Evolutionary conservation across 495 filamentous ascomycete species (phyloP).

Genomic region (Xylaria curta): DNA sequence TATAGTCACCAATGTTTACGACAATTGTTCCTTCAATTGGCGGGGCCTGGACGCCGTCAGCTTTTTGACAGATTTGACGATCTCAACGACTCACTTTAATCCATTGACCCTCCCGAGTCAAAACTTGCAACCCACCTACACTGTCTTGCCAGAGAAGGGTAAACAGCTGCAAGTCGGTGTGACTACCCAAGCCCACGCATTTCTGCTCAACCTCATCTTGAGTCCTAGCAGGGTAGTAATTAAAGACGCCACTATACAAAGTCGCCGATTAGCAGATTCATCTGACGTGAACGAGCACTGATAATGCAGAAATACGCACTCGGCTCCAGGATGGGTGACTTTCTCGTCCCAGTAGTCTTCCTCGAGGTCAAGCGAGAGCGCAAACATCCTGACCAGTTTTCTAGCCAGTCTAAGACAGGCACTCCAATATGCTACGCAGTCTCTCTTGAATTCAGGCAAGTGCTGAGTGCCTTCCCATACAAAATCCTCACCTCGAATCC

Average conservation of each 20-base stretch:
- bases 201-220: conserved; percentile 38
- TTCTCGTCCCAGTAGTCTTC: conserved; percentile 60
- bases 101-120: conserved; percentile 60
- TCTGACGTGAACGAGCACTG: background rate
- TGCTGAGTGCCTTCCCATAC: conserved; percentile 52
- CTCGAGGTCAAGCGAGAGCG: conserved; percentile 54
- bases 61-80: conserved; percentile 15
- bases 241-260: conserved; percentile 43
- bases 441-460: conserved; percentile 55
- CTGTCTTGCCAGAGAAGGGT: conserved; percentile 65
- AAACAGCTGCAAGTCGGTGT: conserved; percentile 65
- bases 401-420: conserved; percentile 54
- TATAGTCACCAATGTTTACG: conserved; percentile 70
- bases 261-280: background rate
- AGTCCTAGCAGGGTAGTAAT: conserved; percentile 56
- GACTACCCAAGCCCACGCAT: conserved; percentile 60
- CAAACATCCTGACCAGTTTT: conserved; percentile 56
- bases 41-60: conserved; percentile 36
- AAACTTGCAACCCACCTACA: conserved; percentile 59
- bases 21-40: conserved; percentile 65
- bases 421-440: conserved; percentile 54
- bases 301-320: conserved; percentile 17
- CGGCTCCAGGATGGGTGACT: conserved; percentile 57
- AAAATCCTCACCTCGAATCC: conserved; percentile 51
- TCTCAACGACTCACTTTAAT: conserved; percentile 46